phyloP scores from a whole-genome alignment of 2,329 filamentous ascomycete species.

The Chaetomiaceae sp. region DNA sequence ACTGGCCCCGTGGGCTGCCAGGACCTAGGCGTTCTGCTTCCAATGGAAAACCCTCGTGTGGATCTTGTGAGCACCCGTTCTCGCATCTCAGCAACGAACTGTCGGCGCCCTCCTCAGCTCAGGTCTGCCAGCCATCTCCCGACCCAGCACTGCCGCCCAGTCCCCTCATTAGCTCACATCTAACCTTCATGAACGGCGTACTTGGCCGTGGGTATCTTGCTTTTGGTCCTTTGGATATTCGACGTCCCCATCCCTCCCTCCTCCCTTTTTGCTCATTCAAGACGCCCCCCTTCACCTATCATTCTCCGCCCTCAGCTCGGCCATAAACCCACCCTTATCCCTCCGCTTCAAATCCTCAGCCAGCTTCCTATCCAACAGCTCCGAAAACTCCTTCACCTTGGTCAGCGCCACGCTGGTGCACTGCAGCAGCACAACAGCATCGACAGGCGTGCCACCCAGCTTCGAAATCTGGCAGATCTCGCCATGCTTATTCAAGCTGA shows the following conservation, averaged over 20 bases:
- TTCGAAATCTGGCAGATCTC: constrained; percentile 92
- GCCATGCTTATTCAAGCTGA: constrained; percentile 83
- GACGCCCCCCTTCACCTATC: constrained; percentile 52
- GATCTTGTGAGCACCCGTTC: no score
- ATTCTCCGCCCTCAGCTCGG: constrained; percentile 78
- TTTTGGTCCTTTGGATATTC: constrained; percentile 19
- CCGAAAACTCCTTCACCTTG: constrained; percentile 76
- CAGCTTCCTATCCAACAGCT: constrained; percentile 66
- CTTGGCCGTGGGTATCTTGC: constrained; percentile 34
- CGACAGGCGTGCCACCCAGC: constrained; percentile 75
- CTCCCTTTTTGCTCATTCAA: background rate
- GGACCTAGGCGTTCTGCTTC: no score
- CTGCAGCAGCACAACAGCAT: constrained; percentile 71
- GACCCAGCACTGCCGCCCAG: no score
- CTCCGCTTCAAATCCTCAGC: constrained; percentile 72
- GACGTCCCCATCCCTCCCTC: background rate
- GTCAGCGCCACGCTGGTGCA: constrained; percentile 69
- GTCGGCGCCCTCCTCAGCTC: no score
- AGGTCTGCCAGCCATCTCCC: no score
- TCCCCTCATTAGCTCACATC: no score
- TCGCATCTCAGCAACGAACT: no score
- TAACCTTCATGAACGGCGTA: background rate
- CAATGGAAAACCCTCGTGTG: no score
- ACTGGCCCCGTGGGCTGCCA: no score
- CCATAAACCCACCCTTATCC: constrained; percentile 72